Evolutionary conservation across 2,329 filamentous ascomycete genomes (phyloP), one percentile per base, ranked within the genome.

Genomic region (Fusarium oxysporum): DNA sequence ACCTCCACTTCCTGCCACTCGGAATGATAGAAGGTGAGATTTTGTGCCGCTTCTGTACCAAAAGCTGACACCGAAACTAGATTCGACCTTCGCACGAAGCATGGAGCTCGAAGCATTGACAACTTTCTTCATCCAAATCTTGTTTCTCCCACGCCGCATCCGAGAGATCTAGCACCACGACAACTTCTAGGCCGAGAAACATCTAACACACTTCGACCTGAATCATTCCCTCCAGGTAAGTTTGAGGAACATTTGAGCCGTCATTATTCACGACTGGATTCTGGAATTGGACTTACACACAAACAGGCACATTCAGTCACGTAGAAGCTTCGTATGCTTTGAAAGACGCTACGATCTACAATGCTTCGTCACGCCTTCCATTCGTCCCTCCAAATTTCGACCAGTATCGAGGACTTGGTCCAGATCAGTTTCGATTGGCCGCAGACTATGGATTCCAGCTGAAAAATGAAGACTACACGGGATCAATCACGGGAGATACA

Each of bases 101-200:
- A 82, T 25, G 78, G 76, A 23, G 73, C 84, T 38, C 82, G 82
- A 25, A 77, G 79, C 8, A 77, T 85, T 23, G 81, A 81, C 44
- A 73, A 83, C 21, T 78, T 80, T 40, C 79, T 83, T 14, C 82
- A 84, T 55, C 80, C 83, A 21, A 84, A 82, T 64, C 71, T 83
- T 37, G 76, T 77, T 44, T 82, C 81, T n/a, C 81, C 81, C 9
- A 81, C 81, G 13, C 81, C 79, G 17, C 69, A 75, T 13, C 71
- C 78, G 2, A 77, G 78, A 69, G 79, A 81, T 40, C 41, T 79
- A 10, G 72, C 77, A 28, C 47, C 75, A 44, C 77, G 77, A 30
- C 68, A 76, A 5, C 75, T 78, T 28, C 58, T 73, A 19, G 30
- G 61, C 40, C 75, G 79, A 62, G 79, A 80, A 14, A 47, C 67